Percentiles rank a stretch among this genome's conserved stretches.
phyloP scores from a whole-genome alignment of 306 rosid genomes.

The Delonix regia region DNA sequence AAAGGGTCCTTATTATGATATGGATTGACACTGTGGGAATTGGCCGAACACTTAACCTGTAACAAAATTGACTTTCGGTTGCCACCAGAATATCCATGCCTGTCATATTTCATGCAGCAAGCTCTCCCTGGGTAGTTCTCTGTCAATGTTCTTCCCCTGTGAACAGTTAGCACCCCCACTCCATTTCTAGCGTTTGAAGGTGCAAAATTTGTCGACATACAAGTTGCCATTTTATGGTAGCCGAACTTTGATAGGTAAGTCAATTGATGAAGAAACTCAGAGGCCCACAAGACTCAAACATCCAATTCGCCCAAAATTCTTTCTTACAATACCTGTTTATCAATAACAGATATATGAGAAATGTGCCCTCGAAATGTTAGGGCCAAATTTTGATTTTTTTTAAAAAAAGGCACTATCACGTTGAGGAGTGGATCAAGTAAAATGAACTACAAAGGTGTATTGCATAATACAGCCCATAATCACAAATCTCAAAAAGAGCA shows the following conservation, averaged over 20 bases:
- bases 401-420: neutral
- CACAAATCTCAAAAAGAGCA: neutral
- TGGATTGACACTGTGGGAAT: constrained; percentile 59
- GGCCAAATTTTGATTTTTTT: neutral
- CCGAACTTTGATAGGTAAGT: constrained; percentile 32
- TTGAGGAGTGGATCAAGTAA: neutral
- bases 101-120: constrained; percentile 48
- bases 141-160: constrained; percentile 55
- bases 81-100: constrained; percentile 47
- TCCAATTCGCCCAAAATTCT: constrained; percentile 41
- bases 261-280: constrained; percentile 14
- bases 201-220: constrained; percentile 50
- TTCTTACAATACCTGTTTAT: constrained; percentile 53
- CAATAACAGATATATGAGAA: constrained; percentile 14
- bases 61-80: constrained; percentile 49
- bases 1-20: constrained; percentile 84
- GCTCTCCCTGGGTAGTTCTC: constrained; percentile 52
- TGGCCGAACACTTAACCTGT: constrained; percentile 60
- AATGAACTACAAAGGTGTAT: neutral
- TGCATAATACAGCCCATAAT: neutral
- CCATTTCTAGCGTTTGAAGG: constrained; percentile 66
- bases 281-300: constrained; percentile 23
- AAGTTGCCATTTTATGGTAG: constrained; percentile 61
- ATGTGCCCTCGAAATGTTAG: constrained; percentile 25
- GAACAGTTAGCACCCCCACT: constrained; percentile 54